Percentiles rank a stretch among this genome's conserved stretches.
phyloP scores from a whole-genome alignment of 2,329 filamentous ascomycete genomes.

The Aureobasidium sp. region DNA sequence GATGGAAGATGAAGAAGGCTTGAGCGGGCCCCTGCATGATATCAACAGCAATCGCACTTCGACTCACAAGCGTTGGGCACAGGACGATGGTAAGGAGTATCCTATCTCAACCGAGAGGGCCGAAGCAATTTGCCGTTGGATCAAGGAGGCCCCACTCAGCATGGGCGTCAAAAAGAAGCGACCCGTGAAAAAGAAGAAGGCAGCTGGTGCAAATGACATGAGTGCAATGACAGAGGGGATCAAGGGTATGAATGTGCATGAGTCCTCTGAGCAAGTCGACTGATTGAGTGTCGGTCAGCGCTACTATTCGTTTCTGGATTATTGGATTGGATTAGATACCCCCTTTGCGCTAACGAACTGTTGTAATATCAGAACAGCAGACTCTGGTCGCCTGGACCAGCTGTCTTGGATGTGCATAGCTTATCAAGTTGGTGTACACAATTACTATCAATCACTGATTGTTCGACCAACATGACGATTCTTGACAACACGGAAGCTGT shows the following conservation, averaged over 20 bases:
- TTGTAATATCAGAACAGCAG: too few relatives aligned
- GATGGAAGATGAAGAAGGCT: slow-evolving; percentile 49
- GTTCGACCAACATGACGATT: too few relatives aligned
- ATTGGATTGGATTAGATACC: too few relatives aligned
- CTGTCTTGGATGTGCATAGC: too few relatives aligned
- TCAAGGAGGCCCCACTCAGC: slow-evolving; percentile 43
- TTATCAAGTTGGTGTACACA: too few relatives aligned
- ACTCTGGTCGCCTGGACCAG: too few relatives aligned
- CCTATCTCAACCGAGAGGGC: slow-evolving; percentile 64
- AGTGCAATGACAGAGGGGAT: background rate
- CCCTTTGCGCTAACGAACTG: too few relatives aligned
- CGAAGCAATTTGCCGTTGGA: slow-evolving; percentile 62
- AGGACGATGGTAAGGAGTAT: slow-evolving; percentile 49
- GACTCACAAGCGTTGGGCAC: background rate
- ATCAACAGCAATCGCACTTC: slow-evolving; percentile 8
- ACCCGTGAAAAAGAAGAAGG: slow-evolving; percentile 19
- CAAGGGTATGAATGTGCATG: background rate
- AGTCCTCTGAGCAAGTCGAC: background rate
- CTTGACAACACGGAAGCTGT: too few relatives aligned
- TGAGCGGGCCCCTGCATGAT: slow-evolving; percentile 29
- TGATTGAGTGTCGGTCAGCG: background rate
- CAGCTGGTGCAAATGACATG: background rate
- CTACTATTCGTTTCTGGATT: too few relatives aligned
- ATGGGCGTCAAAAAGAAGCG: slow-evolving; percentile 33
- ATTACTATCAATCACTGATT: too few relatives aligned